phyloP scores from a whole-genome alignment of 2,329 filamentous ascomycete species.

The Fusarium hainanense region DNA sequence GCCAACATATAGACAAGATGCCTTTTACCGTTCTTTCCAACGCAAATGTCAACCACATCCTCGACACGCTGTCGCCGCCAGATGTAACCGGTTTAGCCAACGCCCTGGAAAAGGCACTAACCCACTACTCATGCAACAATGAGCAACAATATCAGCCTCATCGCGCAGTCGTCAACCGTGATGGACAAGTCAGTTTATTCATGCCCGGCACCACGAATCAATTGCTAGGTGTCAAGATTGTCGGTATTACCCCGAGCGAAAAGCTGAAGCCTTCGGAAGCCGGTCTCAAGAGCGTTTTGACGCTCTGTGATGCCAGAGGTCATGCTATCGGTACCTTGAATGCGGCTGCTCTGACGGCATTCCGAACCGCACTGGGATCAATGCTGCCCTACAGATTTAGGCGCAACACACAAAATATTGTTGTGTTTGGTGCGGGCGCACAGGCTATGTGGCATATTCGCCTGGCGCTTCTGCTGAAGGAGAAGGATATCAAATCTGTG shows the following conservation, averaged over 20 bases:
- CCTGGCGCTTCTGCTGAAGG: conserved; percentile 67
- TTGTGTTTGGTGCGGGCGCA: conserved; percentile 76
- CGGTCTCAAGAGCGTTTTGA: conserved; percentile 61
- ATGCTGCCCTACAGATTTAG: conserved; percentile 65
- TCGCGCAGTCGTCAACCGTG: conserved; percentile 68
- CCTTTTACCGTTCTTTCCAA: conserved; percentile 44
- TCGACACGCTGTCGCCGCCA: conserved; percentile 24
- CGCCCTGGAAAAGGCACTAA: conserved; percentile 37
- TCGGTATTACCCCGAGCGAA: conserved; percentile 51
- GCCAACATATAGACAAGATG: conserved; percentile 6
- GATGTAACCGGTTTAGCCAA: conserved; percentile 33
- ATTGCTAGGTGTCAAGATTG: conserved; percentile 72
- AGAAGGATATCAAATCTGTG: conserved; percentile 42
- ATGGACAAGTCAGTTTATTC: conserved; percentile 72
- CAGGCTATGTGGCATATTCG: conserved; percentile 80
- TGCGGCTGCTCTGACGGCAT: conserved; percentile 75
- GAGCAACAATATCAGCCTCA: conserved; percentile 71
- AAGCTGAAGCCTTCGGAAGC: conserved; percentile 12
- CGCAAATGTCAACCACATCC: conserved; percentile 38
- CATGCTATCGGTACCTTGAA: conserved; percentile 72
- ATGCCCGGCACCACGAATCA: conserved; percentile 72
- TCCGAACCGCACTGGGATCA: conserved; percentile 73
- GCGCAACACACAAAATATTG: conserved; percentile 57
- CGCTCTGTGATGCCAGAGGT: conserved; percentile 67
- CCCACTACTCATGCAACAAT: conserved; percentile 68